phyloP scores from a whole-genome alignment of 441 rosid species.

The Viola pubescens region DNA sequence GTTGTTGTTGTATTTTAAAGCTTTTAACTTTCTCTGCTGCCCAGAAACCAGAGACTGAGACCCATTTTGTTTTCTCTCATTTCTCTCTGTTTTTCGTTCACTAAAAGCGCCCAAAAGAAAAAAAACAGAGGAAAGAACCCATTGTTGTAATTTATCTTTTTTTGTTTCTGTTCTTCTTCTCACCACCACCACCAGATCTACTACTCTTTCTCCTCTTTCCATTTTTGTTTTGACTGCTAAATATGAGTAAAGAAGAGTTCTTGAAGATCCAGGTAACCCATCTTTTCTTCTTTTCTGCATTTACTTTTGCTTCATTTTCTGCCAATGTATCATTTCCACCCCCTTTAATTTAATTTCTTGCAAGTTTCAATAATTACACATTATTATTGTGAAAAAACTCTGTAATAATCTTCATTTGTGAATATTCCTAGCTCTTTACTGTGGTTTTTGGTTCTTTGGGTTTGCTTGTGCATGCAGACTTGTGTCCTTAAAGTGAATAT shows the following conservation, averaged over 20 bases:
- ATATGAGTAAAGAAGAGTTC: slow-evolving; percentile 94
- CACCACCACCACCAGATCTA: too few relatives aligned
- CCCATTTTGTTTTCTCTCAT: slow-evolving; percentile 19
- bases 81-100: slow-evolving; percentile 12
- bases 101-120: slow-evolving; percentile 18
- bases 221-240: slow-evolving; percentile 16
- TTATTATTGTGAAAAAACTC: too few relatives aligned
- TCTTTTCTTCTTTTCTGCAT: neutral
- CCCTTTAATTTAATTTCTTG: neutral
- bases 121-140: slow-evolving; percentile 18
- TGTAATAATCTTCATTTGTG: neutral
- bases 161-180: slow-evolving; percentile 19
- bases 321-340: neutral
- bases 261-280: slow-evolving; percentile 85
- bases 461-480: slow-evolving; percentile 57
- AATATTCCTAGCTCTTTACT: neutral
- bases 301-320: slow-evolving; percentile 14
- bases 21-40: slow-evolving; percentile 18
- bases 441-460: slow-evolving; percentile 6
- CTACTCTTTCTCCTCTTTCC: neutral
- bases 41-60: slow-evolving; percentile 21
- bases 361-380: neutral
- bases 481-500: slow-evolving; percentile 88
- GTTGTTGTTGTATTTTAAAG: neutral
- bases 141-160: slow-evolving; percentile 21